Conservation (phyloP, 371 early-diverging fungal species). For the Mortierella sp. region DNA sequence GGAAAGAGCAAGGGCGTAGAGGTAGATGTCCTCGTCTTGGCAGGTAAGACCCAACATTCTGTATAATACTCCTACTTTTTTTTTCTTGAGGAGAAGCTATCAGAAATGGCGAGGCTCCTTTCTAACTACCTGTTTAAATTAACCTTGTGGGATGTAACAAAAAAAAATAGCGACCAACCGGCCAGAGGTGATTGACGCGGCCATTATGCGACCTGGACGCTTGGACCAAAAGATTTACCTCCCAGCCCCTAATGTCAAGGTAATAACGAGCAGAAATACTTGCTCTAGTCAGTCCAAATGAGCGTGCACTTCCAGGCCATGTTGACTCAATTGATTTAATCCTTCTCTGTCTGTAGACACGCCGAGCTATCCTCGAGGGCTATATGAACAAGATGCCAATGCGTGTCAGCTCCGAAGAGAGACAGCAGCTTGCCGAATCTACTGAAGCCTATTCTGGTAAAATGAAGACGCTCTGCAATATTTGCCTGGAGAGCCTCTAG, state of each 20-base stretch:
- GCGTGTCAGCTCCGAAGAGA: slow-evolving; percentile 47
- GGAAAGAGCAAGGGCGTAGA: slow-evolving; percentile 50
- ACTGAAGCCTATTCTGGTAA: slow-evolving; percentile 67
- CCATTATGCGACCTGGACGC: slow-evolving; percentile 98
- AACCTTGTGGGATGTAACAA: neutral
- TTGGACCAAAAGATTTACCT: slow-evolving; percentile 99
- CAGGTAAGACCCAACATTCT: slow-evolving; percentile 66
- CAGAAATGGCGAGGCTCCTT: neutral
- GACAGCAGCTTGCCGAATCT: slow-evolving; percentile 38
- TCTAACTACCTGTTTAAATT: neutral
- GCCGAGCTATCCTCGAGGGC: slow-evolving; percentile 58
- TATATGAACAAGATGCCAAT: slow-evolving; percentile 69
- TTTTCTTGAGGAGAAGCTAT: neutral
- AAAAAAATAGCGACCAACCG: slow-evolving; percentile 64
- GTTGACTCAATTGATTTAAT: slow-evolving; percentile 4
- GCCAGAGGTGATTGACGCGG: slow-evolving; percentile 88
- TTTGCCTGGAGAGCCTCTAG: neutral
- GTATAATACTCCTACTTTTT: no score
- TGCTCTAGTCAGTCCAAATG: no score
- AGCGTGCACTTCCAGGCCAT: neutral
- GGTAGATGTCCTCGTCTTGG: slow-evolving; percentile 76
- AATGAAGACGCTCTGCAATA: neutral
- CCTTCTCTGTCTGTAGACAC: slow-evolving; percentile 26
- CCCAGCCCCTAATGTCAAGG: slow-evolving; percentile 86
- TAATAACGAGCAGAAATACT: slow-evolving; percentile 16